These are phyloP conservation scores for Anisogramma anomala DNA, from an alignment of 2,329 filamentous ascomycete species.

Conservation along the genomic window DNA sequence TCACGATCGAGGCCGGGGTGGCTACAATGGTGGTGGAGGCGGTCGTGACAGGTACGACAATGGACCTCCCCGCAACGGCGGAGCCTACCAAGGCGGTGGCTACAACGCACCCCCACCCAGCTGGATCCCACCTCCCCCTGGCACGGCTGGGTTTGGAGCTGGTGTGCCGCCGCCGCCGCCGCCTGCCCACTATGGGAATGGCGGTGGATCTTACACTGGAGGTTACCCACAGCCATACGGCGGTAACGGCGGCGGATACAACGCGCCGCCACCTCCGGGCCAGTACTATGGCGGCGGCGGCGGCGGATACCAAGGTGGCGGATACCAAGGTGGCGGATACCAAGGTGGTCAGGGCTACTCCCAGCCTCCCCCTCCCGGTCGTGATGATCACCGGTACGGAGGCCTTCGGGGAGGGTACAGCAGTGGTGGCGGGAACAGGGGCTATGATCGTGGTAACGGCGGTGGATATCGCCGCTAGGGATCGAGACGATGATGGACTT, in stretches of 20 bases:
- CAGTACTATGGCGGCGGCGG: constrained; percentile 10
- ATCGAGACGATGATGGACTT: no score
- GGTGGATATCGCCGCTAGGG: constrained; percentile 11
- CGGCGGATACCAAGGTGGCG: not conserved
- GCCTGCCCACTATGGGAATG: constrained; percentile 20
- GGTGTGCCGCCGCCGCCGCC: constrained; percentile 37
- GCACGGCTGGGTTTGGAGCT: constrained; percentile 30
- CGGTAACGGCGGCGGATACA: constrained; percentile 9
- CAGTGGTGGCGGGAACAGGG: constrained; percentile 2
- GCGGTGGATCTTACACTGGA: constrained; percentile 12
- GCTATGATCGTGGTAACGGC: constrained; percentile 9
- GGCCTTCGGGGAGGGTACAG: constrained; percentile 10
- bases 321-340: constrained; percentile 1
- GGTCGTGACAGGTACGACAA: constrained; percentile 15
- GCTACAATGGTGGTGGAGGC: constrained; percentile 6
- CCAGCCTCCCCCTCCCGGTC: constrained; percentile 5
- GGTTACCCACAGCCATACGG: constrained; percentile 12
- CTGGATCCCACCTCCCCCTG: constrained; percentile 35
- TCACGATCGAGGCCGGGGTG: constrained; percentile 6
- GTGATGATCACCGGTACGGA: constrained; percentile 8
- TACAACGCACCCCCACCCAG: constrained; percentile 21
- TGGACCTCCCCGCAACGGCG: constrained; percentile 5
- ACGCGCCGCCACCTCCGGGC: constrained; percentile 8
- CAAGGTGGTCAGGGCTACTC: constrained; percentile 9
- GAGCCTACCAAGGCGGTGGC: constrained; percentile 1